Conservation (phyloP, 176 grass and related monocot genomes). For the Pharus latifolius region DNA sequence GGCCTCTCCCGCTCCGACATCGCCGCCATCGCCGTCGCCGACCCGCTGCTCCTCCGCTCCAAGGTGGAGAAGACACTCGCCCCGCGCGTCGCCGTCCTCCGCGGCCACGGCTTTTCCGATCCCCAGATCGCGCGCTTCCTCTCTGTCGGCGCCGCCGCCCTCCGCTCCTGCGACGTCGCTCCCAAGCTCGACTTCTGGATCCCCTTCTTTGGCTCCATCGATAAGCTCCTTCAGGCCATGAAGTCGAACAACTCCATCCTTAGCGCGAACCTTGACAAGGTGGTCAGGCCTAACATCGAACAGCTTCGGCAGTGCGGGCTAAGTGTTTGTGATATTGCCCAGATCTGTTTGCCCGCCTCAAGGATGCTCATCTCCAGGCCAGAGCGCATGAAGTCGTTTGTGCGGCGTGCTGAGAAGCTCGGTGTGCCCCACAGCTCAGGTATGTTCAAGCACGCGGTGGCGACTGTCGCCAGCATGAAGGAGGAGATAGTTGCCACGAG, state of each 20-base stretch:
- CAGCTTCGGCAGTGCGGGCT: background rate
- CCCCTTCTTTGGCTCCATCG: background rate
- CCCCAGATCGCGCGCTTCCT: slow-evolving; percentile 13
- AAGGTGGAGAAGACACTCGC: background rate
- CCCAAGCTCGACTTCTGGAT: slow-evolving; percentile 15
- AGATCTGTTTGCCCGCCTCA: background rate
- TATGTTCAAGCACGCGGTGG: background rate
- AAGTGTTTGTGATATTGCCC: no score
- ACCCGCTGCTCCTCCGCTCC: background rate
- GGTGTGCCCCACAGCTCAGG: background rate
- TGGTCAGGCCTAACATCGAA: background rate
- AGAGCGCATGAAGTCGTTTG: background rate
- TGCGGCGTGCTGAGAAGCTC: background rate
- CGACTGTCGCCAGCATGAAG: background rate
- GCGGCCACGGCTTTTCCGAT: slow-evolving; percentile 7
- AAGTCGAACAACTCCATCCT: background rate
- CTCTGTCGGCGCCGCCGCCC: background rate
- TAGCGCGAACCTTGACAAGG: background rate
- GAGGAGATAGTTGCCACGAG: background rate
- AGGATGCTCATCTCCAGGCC: background rate
- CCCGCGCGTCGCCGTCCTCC: slow-evolving; percentile 5
- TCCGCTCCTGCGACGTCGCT: background rate
- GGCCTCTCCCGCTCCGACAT: slow-evolving; percentile 22
- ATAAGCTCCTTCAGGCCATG: background rate
- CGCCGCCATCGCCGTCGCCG: background rate